Conservation (phyloP, 441 rosid genomes). For the Capsella rubella region DNA sequence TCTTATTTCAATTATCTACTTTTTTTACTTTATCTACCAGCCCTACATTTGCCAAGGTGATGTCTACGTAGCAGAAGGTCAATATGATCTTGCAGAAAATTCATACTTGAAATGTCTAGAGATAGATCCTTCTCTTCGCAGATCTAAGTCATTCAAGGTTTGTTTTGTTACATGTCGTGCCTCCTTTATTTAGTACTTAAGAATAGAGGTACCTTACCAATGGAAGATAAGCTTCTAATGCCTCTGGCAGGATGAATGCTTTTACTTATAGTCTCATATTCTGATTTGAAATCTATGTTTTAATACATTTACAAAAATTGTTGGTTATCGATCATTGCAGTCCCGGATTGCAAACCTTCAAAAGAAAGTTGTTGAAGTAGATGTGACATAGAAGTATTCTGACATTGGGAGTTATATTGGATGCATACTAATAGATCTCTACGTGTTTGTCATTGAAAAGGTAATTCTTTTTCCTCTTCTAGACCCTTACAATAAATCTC, state of each 20-base stretch:
- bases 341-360: conserved; percentile 63
- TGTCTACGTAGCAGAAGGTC: conserved; percentile 66
- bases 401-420: conserved; percentile 34
- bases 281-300: not conserved
- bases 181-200: conserved; percentile 12
- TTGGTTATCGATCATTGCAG: conserved; percentile 47
- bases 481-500: not conserved
- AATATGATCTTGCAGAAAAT: conserved; percentile 69
- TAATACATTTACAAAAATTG: not conserved
- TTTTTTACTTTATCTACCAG: conserved; percentile 47
- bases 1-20: not conserved
- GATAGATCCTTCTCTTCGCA: conserved; percentile 73
- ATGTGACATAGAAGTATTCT: conserved; percentile 17
- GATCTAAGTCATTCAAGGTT: conserved; percentile 80
- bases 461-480: no score
- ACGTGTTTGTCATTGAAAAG: no score
- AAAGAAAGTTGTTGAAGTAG: conserved; percentile 53
- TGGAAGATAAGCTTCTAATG: not conserved
- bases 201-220: not conserved
- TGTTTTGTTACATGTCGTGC: not conserved
- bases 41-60: conserved; percentile 82
- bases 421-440: conserved; percentile 6
- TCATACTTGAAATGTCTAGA: conserved; percentile 64
- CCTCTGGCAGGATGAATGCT: not conserved
- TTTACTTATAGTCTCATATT: conserved; percentile 17